phyloP scores from a whole-genome alignment of 1,139 yeast species.

The Geotrichum citri-aurantii region DNA sequence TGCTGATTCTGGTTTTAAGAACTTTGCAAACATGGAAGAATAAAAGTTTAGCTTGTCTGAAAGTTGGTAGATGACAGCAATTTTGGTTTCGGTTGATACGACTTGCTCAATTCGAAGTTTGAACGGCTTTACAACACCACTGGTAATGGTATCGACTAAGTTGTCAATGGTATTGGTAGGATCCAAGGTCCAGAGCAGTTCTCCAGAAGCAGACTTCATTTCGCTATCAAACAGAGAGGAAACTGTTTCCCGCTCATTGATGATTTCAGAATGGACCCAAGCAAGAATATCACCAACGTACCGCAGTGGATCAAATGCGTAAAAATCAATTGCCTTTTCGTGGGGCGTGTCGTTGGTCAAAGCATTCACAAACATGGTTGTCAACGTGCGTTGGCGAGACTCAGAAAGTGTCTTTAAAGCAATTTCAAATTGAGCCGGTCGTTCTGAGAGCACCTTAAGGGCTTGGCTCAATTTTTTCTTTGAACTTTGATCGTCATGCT shows the following conservation, averaged over 20 bases:
- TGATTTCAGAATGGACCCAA: slow-evolving; percentile 81
- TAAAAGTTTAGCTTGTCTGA: slow-evolving; percentile 63
- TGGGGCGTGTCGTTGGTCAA: slow-evolving; percentile 45
- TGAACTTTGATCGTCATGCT: slow-evolving; percentile 20
- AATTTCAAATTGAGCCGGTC: slow-evolving; percentile 35
- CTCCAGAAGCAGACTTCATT: slow-evolving; percentile 2
- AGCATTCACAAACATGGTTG: slow-evolving; percentile 45
- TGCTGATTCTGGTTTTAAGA: slow-evolving; percentile 24
- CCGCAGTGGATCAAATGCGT: slow-evolving; percentile 75
- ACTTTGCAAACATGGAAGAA: slow-evolving; percentile 58
- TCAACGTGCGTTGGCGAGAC: slow-evolving; percentile 31
- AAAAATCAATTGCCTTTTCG: slow-evolving; percentile 52
- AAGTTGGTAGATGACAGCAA: slow-evolving; percentile 52
- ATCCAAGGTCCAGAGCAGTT: slow-evolving; percentile 25
- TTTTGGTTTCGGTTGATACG: slow-evolving; percentile 57
- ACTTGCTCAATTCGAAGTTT: slow-evolving; percentile 57
- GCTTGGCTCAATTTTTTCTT: slow-evolving; percentile 28
- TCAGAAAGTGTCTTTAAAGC: slow-evolving; percentile 34
- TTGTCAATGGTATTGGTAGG: slow-evolving; percentile 27
- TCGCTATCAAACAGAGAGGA: slow-evolving; percentile 43
- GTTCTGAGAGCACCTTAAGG: slow-evolving; percentile 34
- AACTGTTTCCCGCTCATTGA: slow-evolving; percentile 78
- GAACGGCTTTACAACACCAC: slow-evolving; percentile 47
- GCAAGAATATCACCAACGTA: slow-evolving; percentile 87
- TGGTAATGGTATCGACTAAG: slow-evolving; percentile 44